Evolutionary conservation across 805 yeast species (phyloP).

Genomic region (Komagataella mondaviorum): DNA sequence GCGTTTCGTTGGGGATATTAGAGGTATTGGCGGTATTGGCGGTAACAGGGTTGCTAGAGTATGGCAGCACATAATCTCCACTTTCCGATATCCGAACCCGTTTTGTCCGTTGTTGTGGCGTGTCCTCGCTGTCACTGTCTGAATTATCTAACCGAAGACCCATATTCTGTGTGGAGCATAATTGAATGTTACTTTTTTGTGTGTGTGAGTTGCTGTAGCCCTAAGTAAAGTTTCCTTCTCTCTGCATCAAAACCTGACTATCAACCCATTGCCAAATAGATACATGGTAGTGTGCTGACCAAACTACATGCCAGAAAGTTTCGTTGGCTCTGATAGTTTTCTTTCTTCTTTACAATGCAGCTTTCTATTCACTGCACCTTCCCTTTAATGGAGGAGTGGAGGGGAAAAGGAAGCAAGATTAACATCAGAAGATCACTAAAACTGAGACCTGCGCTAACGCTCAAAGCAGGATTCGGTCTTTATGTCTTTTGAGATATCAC

Average conservation of each 20-base stretch:
- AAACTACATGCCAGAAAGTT: neutral
- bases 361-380: conserved; percentile 32
- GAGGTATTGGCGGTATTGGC: neutral
- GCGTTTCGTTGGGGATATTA: neutral
- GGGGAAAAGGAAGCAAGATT: conserved; percentile 30
- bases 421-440: neutral
- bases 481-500: neutral
- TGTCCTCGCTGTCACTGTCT: conserved; percentile 2
- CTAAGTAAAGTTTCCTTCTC: neutral
- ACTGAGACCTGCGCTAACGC: neutral
- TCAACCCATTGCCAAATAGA: neutral
- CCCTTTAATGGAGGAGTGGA: conserved; percentile 23
- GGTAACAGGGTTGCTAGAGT: neutral
- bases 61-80: conserved; percentile 4
- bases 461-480: neutral
- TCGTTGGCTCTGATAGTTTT: conserved; percentile 4
- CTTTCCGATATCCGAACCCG: conserved; percentile 7
- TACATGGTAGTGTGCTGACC: neutral
- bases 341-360: conserved; percentile 23
- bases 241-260: neutral
- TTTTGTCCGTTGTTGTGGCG: conserved; percentile 1
- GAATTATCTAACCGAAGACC: neutral
- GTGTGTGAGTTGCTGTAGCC: neutral
- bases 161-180: neutral
- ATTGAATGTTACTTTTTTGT: neutral